Percentiles rank a stretch among this genome's conserved stretches.
Conservation (phyloP, 345 rosid genomes). For the Tarenaya hassleriana region DNA sequence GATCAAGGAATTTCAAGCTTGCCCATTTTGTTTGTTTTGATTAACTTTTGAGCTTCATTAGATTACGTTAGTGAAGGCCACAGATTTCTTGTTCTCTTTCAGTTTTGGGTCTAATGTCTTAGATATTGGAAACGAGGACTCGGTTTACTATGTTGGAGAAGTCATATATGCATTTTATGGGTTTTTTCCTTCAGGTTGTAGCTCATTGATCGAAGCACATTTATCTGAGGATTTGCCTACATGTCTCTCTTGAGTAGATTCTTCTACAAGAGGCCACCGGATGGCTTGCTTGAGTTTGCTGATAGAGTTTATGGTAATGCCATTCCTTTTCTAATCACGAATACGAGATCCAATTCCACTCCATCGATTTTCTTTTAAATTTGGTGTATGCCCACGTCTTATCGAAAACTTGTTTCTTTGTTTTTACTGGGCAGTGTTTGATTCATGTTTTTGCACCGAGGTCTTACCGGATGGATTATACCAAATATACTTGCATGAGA, state of each 20-base stretch:
- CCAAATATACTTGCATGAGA: conserved; percentile 62
- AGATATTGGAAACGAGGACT: conserved; percentile 9
- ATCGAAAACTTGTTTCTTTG: conserved; percentile 6
- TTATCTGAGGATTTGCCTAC: conserved; percentile 6
- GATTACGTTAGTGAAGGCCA: conserved; percentile 1
- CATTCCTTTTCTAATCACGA: conserved; percentile 2
- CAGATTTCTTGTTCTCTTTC: neutral
- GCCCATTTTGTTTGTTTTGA: conserved; percentile 6
- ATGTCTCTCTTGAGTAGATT: conserved; percentile 92
- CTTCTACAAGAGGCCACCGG: conserved; percentile 88
- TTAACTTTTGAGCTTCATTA: conserved; percentile 26
- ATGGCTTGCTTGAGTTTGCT: conserved; percentile 91
- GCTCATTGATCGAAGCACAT: conserved; percentile 16
- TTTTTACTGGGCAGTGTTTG: conserved; percentile 55
- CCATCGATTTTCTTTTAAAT: neutral
- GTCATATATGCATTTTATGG: neutral
- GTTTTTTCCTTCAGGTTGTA: conserved; percentile 8
- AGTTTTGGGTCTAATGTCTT: conserved; percentile 2
- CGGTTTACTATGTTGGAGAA: neutral
- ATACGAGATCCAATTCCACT: neutral
- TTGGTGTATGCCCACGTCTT: neutral
- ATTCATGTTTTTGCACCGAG: conserved; percentile 92
- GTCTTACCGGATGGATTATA: conserved; percentile 65
- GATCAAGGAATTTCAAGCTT: conserved; percentile 9
- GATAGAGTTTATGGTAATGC: conserved; percentile 87